phyloP scores from a whole-genome alignment of 1,284 basidiomycete species.

The Microbotryum scabiosae region DNA sequence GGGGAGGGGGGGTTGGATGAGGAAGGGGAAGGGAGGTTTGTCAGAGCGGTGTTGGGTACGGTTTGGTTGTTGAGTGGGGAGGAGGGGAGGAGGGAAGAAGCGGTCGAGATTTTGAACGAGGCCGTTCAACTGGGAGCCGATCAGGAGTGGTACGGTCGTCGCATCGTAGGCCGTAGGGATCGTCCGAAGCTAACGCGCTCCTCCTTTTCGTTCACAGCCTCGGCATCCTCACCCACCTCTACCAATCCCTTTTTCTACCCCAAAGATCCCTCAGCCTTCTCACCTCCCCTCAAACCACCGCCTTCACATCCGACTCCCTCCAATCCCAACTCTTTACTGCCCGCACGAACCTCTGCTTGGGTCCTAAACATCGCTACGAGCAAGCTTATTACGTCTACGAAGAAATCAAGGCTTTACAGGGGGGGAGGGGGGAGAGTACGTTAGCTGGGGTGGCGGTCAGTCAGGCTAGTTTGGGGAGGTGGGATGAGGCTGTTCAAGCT shows the following conservation, averaged over 20 bases:
- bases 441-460: slow-evolving; percentile 75
- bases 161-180: not conserved
- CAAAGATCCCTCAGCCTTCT: slow-evolving; percentile 17
- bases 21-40: slow-evolving; percentile 56
- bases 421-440: slow-evolving; percentile 58
- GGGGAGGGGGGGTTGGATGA: slow-evolving; percentile 58
- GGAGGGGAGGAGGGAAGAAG: slow-evolving; percentile 58
- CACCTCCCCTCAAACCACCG: slow-evolving; percentile 10
- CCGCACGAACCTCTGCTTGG: slow-evolving; percentile 70
- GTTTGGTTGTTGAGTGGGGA: slow-evolving; percentile 76
- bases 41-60: slow-evolving; percentile 69
- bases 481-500: slow-evolving; percentile 73
- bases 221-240: slow-evolving; percentile 27
- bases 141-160: slow-evolving; percentile 67
- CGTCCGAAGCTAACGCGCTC: not conserved
- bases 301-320: slow-evolving; percentile 54
- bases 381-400: slow-evolving; percentile 72
- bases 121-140: slow-evolving; percentile 61
- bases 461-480: slow-evolving; percentile 69
- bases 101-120: slow-evolving; percentile 67
- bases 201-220: slow-evolving; percentile 9
- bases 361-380: slow-evolving; percentile 55
- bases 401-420: slow-evolving; percentile 80
- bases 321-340: slow-evolving; percentile 84
- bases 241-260: slow-evolving; percentile 25